Evolutionary conservation across 768 basidiomycete genomes (phyloP), one percentile per base, ranked within the genome.

Genomic region (Lentinula boryana): DNA sequence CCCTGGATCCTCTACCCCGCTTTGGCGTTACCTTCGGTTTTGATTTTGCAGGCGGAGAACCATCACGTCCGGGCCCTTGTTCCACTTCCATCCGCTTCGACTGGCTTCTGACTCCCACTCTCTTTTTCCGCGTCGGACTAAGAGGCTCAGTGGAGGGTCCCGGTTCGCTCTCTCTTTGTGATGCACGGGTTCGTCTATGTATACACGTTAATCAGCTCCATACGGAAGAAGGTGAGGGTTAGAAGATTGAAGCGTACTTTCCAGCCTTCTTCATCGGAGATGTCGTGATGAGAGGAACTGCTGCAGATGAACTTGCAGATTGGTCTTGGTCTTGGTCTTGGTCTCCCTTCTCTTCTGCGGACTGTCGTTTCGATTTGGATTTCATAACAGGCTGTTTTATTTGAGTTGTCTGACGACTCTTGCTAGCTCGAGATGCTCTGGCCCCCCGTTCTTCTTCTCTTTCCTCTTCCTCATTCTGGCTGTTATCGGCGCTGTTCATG

Each of bases 191-290:
- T n/a, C 55, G 40, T 56, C 55, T 56, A 18, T 41, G 18, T 6
- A 51, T 43, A 16, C 21, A 16, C 5, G 10, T 35, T 21, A 3
- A 21, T 54, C 12, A 41, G 4, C 15, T 27, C n/a, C 10, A 35
- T 32, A 27, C 2, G n/a, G 13, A 56, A 38, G 15, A 38, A 21
- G 33, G 33, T 9, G 15, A 27, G 10, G 5, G n/a, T n/a, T 33
- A 9, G 18, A 35, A 32, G n/a, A 16, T 15, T 21, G 1, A 27
- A 43, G 15, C 55, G 9, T 56, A 56, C 55, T 56, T 56, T 43
- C 55, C 38, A 43, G 40, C 55, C 21, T 56, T 56, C 40, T 56
- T 56, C 55, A 56, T 56, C 21, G 55, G 36, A 27, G 55, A 56
- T 15, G 55, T 27, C n/a, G 16, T 43, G 55, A 44, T 40, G 8